Evolutionary conservation across 2,329 filamentous ascomycete species (phyloP).

Genomic region (Calycina marina): DNA sequence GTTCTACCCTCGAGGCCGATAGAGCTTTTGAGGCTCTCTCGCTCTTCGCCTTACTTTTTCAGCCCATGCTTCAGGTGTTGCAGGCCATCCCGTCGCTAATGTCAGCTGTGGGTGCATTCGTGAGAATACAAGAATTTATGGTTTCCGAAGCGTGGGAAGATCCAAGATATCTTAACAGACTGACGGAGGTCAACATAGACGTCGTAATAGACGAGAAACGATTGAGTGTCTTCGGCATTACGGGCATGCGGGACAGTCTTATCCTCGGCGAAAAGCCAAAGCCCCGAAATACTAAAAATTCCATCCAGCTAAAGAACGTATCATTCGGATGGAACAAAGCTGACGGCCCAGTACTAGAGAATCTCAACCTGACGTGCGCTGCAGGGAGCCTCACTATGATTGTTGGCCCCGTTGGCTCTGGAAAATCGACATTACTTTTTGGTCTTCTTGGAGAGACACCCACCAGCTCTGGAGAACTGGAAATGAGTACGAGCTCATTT

Average conservation of each 20-base stretch:
- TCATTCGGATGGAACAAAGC: conserved; percentile 3
- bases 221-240: neutral
- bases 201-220: too few species aligned
- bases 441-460: conserved; percentile 20
- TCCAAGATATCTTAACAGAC: neutral
- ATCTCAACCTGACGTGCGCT: conserved; percentile 3
- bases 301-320: neutral
- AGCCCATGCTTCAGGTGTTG: conserved; percentile 11
- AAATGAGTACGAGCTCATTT: conserved; percentile 9
- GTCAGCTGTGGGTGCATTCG: conserved; percentile 13
- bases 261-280: too few species aligned
- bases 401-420: conserved; percentile 19
- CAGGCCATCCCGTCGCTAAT: conserved; percentile 11
- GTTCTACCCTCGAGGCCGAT: conserved; percentile 3
- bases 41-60: conserved; percentile 13
- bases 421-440: conserved; percentile 18
- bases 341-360: neutral
- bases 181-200: neutral
- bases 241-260: too few species aligned
- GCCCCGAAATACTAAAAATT: neutral
- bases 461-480: conserved; percentile 4
- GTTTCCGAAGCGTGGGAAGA: conserved; percentile 2
- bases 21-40: conserved; percentile 17
- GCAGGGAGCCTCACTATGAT: conserved; percentile 11
- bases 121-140: conserved; percentile 17